Conservation (phyloP, 2,329 filamentous ascomycete genomes). For the Aspergillus carbonarius region DNA sequence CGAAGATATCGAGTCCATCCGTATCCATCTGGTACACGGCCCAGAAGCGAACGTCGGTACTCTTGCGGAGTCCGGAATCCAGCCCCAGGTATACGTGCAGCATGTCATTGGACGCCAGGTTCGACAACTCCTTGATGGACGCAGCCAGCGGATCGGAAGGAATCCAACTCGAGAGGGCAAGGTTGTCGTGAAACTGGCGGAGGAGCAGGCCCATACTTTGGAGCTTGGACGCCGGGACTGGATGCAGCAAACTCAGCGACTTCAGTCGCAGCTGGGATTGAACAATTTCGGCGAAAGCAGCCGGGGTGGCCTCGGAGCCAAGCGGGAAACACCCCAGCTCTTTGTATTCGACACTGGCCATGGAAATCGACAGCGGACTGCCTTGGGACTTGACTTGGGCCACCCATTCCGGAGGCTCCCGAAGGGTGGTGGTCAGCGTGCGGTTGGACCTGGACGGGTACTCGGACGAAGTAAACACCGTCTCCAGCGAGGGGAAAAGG, state of each 20-base stretch:
- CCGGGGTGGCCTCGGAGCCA: constrained; percentile 41
- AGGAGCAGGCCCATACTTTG: constrained; percentile 35
- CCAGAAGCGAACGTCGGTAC: constrained; percentile 41
- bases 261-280: constrained; percentile 46
- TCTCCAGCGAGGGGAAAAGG: constrained; percentile 28
- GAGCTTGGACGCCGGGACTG: constrained; percentile 35
- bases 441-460: constrained; percentile 6
- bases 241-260: constrained; percentile 43
- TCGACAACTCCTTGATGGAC: constrained; percentile 32
- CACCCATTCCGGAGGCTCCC: constrained; percentile 35
- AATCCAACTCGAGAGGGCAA: constrained; percentile 20
- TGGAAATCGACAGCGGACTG: constrained; percentile 41
- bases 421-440: constrained; percentile 15
- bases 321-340: constrained; percentile 50
- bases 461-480: constrained; percentile 28
- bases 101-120: constrained; percentile 27
- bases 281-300: constrained; percentile 47
- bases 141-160: constrained; percentile 22
- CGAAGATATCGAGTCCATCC: constrained; percentile 40
- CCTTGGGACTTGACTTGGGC: constrained; percentile 31
- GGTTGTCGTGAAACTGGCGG: constrained; percentile 30
- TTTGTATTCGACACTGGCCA: constrained; percentile 38
- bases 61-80: constrained; percentile 43
- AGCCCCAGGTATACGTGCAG: constrained; percentile 38
- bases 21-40: constrained; percentile 39